Conservation (phyloP, 257 asterid species). For the Scutellaria galericulata region DNA sequence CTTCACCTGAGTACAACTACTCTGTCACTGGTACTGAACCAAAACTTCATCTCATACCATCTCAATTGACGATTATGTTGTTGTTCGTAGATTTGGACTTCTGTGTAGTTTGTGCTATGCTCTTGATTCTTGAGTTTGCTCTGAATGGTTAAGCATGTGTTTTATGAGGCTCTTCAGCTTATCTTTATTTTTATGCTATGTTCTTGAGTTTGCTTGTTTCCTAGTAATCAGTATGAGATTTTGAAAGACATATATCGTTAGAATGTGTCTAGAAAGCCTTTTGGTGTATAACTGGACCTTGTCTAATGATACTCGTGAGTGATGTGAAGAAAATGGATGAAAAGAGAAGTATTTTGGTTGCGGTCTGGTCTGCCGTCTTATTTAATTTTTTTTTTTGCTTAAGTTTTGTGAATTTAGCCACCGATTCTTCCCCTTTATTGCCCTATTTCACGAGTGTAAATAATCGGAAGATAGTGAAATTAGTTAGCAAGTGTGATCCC, state of each 20-base stretch:
- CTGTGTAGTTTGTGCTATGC: neutral
- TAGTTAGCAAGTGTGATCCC: neutral
- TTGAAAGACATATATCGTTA: neutral
- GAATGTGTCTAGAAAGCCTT: neutral
- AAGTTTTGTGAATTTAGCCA: neutral
- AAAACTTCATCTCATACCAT: conserved; percentile 1
- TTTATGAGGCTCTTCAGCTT: conserved; percentile 1
- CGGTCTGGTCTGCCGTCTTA: neutral
- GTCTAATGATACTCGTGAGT: neutral
- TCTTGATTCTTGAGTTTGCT: neutral
- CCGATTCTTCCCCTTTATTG: neutral
- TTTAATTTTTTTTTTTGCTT: neutral
- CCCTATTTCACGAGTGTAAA: neutral
- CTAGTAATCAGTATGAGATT: neutral
- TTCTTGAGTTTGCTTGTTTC: neutral
- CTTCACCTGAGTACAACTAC: conserved; percentile 92
- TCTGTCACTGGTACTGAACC: conserved; percentile 67
- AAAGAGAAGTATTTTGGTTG: neutral
- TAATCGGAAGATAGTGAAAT: neutral
- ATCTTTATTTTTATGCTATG: conserved; percentile 8
- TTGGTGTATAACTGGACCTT: neutral
- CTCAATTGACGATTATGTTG: neutral
- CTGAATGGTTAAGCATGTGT: neutral
- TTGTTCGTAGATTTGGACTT: neutral
- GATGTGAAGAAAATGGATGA: neutral